Conservation (phyloP, 1,284 basidiomycete genomes). For the Sanghuangporus baumii region DNA sequence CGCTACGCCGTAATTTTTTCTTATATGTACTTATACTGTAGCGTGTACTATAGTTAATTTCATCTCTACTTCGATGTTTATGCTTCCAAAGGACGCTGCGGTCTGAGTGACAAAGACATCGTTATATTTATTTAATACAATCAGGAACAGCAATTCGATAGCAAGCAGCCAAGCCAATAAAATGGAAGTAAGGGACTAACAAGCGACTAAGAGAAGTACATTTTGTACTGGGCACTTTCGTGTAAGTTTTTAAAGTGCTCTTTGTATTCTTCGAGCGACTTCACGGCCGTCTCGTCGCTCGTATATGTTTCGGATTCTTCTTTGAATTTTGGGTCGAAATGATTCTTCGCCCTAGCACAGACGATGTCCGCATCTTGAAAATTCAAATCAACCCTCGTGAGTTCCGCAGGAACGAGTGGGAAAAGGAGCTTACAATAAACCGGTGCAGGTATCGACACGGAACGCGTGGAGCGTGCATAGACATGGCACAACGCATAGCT, state of each 20-base stretch:
- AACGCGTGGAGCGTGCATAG: slow-evolving; percentile 76
- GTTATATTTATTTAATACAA: neutral
- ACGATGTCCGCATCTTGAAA: slow-evolving; percentile 73
- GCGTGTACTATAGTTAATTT: neutral
- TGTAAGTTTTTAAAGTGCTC: slow-evolving; percentile 46
- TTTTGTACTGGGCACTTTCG: slow-evolving; percentile 39
- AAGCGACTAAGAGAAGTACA: slow-evolving; percentile 56
- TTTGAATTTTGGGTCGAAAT: slow-evolving; percentile 56
- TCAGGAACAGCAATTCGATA: neutral
- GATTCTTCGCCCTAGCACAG: slow-evolving; percentile 74
- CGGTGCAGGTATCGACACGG: slow-evolving; percentile 79
- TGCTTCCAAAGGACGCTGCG: neutral
- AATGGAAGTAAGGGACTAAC: neutral
- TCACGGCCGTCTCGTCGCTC: slow-evolving; percentile 35
- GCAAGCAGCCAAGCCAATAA: neutral
- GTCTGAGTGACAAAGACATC: neutral
- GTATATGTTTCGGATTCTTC: slow-evolving; percentile 38
- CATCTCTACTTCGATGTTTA: neutral
- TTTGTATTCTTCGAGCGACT: slow-evolving; percentile 36
- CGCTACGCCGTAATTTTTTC: slow-evolving; percentile 7
- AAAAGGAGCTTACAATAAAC: slow-evolving; percentile 61
- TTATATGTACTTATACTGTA: neutral
- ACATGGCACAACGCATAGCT: slow-evolving; percentile 77
- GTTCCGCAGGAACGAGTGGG: neutral
- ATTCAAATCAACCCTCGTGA: neutral